Conservation (phyloP, 2,329 filamentous ascomycete species). For the Geosmithia flava region DNA sequence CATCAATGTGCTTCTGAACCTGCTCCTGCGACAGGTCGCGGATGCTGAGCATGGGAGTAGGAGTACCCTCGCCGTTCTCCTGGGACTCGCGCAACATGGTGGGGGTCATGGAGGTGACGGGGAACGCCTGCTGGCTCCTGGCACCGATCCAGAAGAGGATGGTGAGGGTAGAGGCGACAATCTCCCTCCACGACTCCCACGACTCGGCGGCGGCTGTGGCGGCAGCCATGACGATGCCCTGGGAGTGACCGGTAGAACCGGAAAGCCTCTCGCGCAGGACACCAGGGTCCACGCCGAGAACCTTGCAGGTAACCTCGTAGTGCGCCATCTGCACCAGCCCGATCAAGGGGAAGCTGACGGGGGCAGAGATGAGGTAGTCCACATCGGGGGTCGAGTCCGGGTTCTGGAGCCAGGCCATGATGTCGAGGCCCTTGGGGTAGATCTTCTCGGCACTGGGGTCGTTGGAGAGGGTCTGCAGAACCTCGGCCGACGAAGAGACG, state of each 20-base stretch:
- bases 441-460: constrained; percentile 86
- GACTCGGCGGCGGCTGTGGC: constrained; percentile 81
- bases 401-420: constrained; percentile 86
- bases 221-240: constrained; percentile 88
- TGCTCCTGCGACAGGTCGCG: constrained; percentile 79
- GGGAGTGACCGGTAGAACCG: constrained; percentile 90
- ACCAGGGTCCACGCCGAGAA: constrained; percentile 79
- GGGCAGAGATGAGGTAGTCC: constrained; percentile 88
- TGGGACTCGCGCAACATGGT: constrained; percentile 84
- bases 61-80: constrained; percentile 87
- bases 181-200: constrained; percentile 83
- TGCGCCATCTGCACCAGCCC: constrained; percentile 92
- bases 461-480: constrained; percentile 73
- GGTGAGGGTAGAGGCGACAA: constrained; percentile 68
- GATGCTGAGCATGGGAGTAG: constrained; percentile 96
- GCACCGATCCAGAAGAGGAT: constrained; percentile 98
- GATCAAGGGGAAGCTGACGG: constrained; percentile 92
- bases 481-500: constrained; percentile 66
- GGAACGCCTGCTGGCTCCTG: constrained; percentile 94
- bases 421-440: constrained; percentile 91
- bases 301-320: constrained; percentile 88
- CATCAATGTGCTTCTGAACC: constrained; percentile 92
- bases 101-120: constrained; percentile 84
- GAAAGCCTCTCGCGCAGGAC: constrained; percentile 73
- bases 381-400: constrained; percentile 82